phyloP scores from a whole-genome alignment of 805 yeast species.

The Cyberlindnera samutprakarnensis region DNA sequence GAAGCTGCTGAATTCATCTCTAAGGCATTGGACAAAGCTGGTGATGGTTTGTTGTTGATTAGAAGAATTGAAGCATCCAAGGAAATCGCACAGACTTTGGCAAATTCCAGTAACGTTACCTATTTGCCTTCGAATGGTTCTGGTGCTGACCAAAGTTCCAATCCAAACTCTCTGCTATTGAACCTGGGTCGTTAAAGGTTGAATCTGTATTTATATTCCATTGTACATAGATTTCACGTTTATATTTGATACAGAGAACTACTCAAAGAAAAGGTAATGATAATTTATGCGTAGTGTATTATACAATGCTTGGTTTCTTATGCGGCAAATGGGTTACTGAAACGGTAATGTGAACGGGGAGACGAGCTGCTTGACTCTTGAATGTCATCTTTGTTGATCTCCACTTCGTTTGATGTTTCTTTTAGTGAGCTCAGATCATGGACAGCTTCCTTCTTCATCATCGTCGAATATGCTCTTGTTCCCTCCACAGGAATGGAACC shows the following conservation, averaged over 20 bases:
- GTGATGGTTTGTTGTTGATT: constrained; percentile 90
- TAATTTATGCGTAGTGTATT: too few relatives aligned
- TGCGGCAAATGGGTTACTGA: too few relatives aligned
- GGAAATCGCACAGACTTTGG: constrained; percentile 87
- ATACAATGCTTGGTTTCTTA: too few relatives aligned
- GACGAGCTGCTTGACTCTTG: too few relatives aligned
- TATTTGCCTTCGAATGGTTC: constrained; percentile 66
- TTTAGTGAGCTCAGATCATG: too few relatives aligned
- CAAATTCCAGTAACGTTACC: constrained; percentile 76
- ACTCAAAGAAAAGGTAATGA: too few relatives aligned
- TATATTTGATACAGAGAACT: too few relatives aligned
- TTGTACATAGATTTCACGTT: too few relatives aligned
- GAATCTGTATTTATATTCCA: too few relatives aligned
- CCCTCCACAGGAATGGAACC: constrained; percentile 2
- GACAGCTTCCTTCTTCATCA: background rate
- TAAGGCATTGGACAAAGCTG: constrained; percentile 86
- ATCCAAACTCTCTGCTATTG: constrained; percentile 49
- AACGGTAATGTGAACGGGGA: too few relatives aligned
- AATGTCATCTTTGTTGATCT: too few relatives aligned
- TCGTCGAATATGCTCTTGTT: constrained; percentile 1
- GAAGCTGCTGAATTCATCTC: constrained; percentile 96
- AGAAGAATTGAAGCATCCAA: constrained; percentile 95
- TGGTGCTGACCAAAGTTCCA: constrained; percentile 22
- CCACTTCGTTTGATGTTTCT: too few relatives aligned
- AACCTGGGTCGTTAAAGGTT: constrained; percentile 61